These are phyloP conservation scores for Wickerhamomyces hampshirensis DNA, from an alignment of 805 yeast genomes.

Conservation along the genomic window DNA sequence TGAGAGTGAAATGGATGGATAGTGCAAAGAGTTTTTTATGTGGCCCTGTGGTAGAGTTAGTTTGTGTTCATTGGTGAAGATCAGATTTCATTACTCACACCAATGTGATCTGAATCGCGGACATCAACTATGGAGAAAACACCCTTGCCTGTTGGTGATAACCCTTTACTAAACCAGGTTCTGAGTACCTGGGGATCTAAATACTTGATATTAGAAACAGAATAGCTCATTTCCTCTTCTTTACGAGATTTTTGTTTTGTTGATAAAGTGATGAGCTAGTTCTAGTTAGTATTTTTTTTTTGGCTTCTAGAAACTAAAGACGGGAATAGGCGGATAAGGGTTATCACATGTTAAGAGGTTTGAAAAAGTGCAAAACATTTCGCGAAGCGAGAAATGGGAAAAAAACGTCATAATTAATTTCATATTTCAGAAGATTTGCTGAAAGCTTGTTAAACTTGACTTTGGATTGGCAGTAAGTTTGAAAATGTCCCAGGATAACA, in stretches of 20 bases:
- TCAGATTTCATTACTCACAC: slow-evolving; percentile 36
- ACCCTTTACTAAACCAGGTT: slow-evolving; percentile 40
- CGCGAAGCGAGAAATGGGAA: no score
- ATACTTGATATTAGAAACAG: slow-evolving; percentile 38
- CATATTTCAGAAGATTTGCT: no score
- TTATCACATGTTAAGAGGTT: no score
- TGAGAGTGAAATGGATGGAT: slow-evolving; percentile 44
- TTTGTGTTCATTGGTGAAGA: slow-evolving; percentile 1
- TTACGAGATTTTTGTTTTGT: background rate
- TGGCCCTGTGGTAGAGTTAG: slow-evolving; percentile 43
- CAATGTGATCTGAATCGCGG: slow-evolving; percentile 75
- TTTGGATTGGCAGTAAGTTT: background rate
- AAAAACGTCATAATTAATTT: no score
- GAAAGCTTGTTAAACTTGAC: no score
- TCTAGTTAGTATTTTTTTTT: no score
- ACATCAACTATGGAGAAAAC: slow-evolving; percentile 69
- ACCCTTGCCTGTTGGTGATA: slow-evolving; percentile 33
- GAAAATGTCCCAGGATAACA: slow-evolving; percentile 4
- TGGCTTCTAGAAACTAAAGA: no score
- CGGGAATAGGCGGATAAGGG: no score
- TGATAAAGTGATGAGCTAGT: background rate
- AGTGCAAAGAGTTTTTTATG: slow-evolving; percentile 48
- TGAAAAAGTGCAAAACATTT: no score
- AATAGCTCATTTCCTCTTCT: slow-evolving; percentile 8
- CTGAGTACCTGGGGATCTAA: slow-evolving; percentile 41